Base-by-base conservation (phyloP, 352 stramenopile species). In the Thalassiosira delicatula region DNA sequence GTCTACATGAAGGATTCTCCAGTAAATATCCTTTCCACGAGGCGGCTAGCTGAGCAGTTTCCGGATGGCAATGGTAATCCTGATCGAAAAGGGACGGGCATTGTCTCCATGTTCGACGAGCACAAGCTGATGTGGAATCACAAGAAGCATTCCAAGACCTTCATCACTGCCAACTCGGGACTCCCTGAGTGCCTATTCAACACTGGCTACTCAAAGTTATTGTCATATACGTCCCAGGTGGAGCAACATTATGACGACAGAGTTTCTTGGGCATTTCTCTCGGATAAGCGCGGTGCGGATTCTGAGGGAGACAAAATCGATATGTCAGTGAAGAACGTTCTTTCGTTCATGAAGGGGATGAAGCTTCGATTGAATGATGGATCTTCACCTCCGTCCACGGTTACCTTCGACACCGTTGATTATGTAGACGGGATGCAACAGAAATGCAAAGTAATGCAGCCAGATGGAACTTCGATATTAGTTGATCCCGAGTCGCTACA, bases 21-120 rank as follows among this genome's bases (percentile, higher is more conserved):
- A 51, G 33, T 77, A 5, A 77, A 77, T 51, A 77, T 77, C 25
- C n/a, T 77, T 5, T 63, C 56, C 29, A 33, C 69, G 0, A 77
- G 12, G 17, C 3, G 7, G 3, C 68, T 76, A 51, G 68, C 56
- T 59, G 25, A 67, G n/a, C n/a, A n/a, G n/a, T n/a, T n/a, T n/a
- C n/a, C n/a, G n/a, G n/a, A n/a, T n/a, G n/a, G n/a, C n/a, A n/a
- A n/a, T n/a, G n/a, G 8, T 37, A 76, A 59, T 25, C 61, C 4
- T 2, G 68, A 76, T 42, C 2, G 4, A 2, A 21, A 57, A 21
- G 68, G 68, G 4, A 76, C 68, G 3, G 54, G 68, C 3, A 68
- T 67, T 21, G 30, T 59, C 40, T 68, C 53, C n/a, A 63, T 42
- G 17, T 5, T 12, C 11, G 5, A 1, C 9, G 30, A 29, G 7